Base-by-base conservation (phyloP, 2,329 filamentous ascomycete genomes). In the Colletotrichum sp. region DNA sequence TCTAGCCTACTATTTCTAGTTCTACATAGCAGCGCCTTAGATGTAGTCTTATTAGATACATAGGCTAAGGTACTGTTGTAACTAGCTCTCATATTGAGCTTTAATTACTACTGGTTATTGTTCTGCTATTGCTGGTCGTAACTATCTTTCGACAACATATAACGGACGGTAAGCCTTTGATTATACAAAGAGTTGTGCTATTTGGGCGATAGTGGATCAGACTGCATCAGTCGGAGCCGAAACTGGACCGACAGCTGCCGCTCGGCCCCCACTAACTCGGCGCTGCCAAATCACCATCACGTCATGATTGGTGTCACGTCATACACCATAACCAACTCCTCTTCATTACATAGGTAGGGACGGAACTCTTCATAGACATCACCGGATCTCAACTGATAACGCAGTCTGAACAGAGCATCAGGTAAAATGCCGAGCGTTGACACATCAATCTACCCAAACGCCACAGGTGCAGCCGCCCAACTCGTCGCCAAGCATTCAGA, bases 381-480 rank as follows among this genome's bases (percentile, higher is more conserved):
- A 28, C 13, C 30, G 34, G 4, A 63, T 38, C 30, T n/a, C 30
- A 7, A 63, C 12, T 10, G 16, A 21, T 3, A n/a, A 28, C n/a
- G 16, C 14, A 36, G 2, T 13, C 6, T 13, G n/a, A 61, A 24
- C 7, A n/a, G 28, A 34, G 16, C 30, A 18, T 13, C 30, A 68
- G 18, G 2, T 1, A 79, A 43, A 36, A 89, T 89, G 87, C 72
- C 85, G 24, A 81, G 80, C 62, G 85, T 90, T 69, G 89, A 91
- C 79, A 90, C 87, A 0, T 86, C 85, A 2, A 82, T 91, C 10
- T 86, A 85, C 4, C 81, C 86, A 4, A 81, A 86, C 75, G 81
- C 89, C 16, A 88, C 88, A 0, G 90, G 90, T 34, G 84, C 84
- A 1, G 90, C 90, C 0, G 88, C 87, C 52, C 65, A 80, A 14